Evolutionary conservation across 1,284 basidiomycete genomes (phyloP).

Genomic region (Trichosporon sp.): DNA sequence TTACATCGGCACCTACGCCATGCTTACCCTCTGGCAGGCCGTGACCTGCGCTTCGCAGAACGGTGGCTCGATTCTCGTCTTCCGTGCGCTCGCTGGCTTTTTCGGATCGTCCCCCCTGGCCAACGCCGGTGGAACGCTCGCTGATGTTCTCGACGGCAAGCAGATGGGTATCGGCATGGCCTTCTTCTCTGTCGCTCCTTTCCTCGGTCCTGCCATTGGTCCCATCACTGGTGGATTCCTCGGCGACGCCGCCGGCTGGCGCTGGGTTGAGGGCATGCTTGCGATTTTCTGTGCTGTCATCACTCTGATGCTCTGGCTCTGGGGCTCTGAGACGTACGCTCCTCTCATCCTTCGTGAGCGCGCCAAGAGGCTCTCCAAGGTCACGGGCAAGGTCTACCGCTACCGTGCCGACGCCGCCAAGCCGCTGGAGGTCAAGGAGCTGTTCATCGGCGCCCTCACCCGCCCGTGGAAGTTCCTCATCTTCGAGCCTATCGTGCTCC

Average conservation of each 20-base stretch:
- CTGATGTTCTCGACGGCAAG: slow-evolving; percentile 39
- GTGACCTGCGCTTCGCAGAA: slow-evolving; percentile 31
- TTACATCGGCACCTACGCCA: slow-evolving; percentile 56
- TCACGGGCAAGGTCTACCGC: slow-evolving; percentile 48
- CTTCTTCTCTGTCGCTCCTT: slow-evolving; percentile 17
- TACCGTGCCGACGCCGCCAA: slow-evolving; percentile 49
- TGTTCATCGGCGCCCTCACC: slow-evolving; percentile 46
- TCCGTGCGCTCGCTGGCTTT: slow-evolving; percentile 43
- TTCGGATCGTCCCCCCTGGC: slow-evolving; percentile 45
- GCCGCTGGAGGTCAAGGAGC: slow-evolving; percentile 31
- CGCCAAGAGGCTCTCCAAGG: slow-evolving; percentile 42
- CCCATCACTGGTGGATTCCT: slow-evolving; percentile 47
- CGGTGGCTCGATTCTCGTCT: slow-evolving; percentile 31
- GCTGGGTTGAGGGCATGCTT: slow-evolving; percentile 63
- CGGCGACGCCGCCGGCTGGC: slow-evolving; percentile 44
- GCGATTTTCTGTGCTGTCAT: slow-evolving; percentile 47
- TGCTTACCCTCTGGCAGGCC: slow-evolving; percentile 38
- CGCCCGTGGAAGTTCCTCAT: slow-evolving; percentile 51
- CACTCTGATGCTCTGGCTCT: slow-evolving; percentile 24
- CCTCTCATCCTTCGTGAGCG: slow-evolving; percentile 47
- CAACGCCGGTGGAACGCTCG: slow-evolving; percentile 45
- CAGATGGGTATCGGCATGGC: slow-evolving; percentile 41
- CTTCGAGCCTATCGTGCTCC: slow-evolving; percentile 50
- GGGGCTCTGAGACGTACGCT: slow-evolving; percentile 50
- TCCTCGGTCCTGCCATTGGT: slow-evolving; percentile 24